Percentiles rank a stretch among this genome's conserved stretches.
Conservation (phyloP, 2,329 filamentous ascomycete species). For the Samsoniella hepiali region DNA sequence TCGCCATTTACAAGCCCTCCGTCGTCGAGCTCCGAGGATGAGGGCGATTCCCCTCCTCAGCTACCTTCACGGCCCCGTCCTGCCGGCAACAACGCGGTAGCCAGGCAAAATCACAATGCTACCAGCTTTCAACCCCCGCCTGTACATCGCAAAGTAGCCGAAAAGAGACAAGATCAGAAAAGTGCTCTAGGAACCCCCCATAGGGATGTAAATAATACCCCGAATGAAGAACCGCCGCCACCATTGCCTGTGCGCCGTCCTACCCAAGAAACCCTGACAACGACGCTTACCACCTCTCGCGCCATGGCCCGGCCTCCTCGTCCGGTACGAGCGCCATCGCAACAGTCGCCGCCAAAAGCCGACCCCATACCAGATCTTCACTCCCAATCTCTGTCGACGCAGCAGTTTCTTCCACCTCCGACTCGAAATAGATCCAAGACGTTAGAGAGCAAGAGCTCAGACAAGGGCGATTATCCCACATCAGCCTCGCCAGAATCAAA, state of each 20-base stretch:
- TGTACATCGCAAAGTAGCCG: constrained; percentile 44
- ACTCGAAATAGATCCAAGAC: constrained; percentile 33
- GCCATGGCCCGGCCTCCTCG: constrained; percentile 31
- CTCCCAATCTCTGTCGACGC: constrained; percentile 23
- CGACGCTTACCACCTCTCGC: neutral
- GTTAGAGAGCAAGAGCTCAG: constrained; percentile 38
- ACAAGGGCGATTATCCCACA: constrained; percentile 21
- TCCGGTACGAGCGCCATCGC: constrained; percentile 35
- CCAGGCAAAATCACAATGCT: constrained; percentile 25
- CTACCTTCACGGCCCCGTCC: constrained; percentile 52
- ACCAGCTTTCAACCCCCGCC: constrained; percentile 50
- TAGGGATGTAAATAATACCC: constrained; percentile 38
- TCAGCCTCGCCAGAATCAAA: constrained; percentile 35
- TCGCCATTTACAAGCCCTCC: constrained; percentile 90
- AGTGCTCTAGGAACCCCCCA: constrained; percentile 39
- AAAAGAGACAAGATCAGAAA: constrained; percentile 45
- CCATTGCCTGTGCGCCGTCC: constrained; percentile 49
- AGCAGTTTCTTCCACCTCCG: constrained; percentile 32
- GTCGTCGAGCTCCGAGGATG: constrained; percentile 57
- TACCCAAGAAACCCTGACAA: constrained; percentile 24
- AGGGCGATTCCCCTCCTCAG: constrained; percentile 49
- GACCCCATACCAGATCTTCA: neutral
- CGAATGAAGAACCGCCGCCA: constrained; percentile 44
- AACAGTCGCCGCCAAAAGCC: neutral
- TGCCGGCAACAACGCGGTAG: constrained; percentile 24